phyloP scores from a whole-genome alignment of 768 basidiomycete species.

The Lactarius vividus region DNA sequence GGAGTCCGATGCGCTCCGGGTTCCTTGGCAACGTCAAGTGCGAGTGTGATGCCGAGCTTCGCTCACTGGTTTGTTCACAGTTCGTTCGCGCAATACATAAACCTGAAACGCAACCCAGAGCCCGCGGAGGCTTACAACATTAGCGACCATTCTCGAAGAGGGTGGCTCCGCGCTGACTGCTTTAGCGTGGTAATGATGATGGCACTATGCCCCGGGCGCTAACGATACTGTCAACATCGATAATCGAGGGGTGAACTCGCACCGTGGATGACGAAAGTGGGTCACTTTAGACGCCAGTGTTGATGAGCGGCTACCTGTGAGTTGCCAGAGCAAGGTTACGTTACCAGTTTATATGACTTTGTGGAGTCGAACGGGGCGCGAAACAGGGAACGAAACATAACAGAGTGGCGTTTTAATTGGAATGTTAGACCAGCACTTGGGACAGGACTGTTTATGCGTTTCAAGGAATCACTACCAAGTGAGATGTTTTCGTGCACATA shows the following conservation, averaged over 20 bases:
- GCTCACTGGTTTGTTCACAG: neutral
- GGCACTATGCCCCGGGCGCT: neutral
- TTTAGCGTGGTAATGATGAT: neutral
- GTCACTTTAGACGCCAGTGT: neutral
- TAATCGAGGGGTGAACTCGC: neutral
- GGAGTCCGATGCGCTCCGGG: neutral
- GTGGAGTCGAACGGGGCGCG: neutral
- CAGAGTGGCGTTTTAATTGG: neutral
- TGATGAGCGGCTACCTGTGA: neutral
- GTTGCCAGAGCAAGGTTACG: neutral
- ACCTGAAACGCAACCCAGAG: neutral
- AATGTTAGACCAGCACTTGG: neutral
- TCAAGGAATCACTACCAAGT: neutral
- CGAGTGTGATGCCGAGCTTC: neutral
- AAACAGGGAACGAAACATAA: neutral
- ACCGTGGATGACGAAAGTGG: neutral
- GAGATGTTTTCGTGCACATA: neutral
- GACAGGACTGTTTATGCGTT: neutral
- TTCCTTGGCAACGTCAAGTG: neutral
- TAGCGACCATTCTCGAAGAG: neutral
- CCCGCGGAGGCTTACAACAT: neutral
- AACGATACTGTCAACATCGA: neutral
- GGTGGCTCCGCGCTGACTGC: neutral
- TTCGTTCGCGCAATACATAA: neutral
- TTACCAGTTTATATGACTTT: neutral